Evolutionary conservation across 768 basidiomycete species (phyloP), one percentile per base, ranked within the genome.

Genomic region (Naganishia vishniacii): DNA sequence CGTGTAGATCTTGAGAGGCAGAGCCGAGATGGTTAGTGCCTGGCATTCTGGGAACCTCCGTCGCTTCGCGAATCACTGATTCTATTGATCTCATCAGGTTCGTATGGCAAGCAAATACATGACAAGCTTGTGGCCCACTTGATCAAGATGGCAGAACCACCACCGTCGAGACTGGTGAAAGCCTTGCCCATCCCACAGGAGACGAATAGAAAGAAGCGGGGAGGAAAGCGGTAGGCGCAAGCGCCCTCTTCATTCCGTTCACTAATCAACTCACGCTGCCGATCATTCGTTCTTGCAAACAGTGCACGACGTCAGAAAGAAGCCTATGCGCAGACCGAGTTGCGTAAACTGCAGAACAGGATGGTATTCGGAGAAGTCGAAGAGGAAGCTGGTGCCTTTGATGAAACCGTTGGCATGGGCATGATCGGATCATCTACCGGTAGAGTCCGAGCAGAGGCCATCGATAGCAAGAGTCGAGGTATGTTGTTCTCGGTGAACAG

Each of bases 261-360:
- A 11, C 0, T 15, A 9, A 15, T 18, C 23, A 60, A 20, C 32
- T 40, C 1, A 8, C 29, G 15, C 26, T 61, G 29, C 56, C 45
- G 37, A 59, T 3, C 23, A 32, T 45, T 20, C 41, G 62, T 29
- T 25, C 25, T n/a, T 59, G 20, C 46, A 40, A 18, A 2, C 68
- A 95, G 93, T 8, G 95, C 94, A 0, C 85, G 95, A 48, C 94
- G 97, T 75, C 89, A 91, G n/a, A 99, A 99, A 75, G 95, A 98
- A 78, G 92, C 91, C 0, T 93, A 93, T 72, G 92, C 91, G 4
- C 89, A 91, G 78, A 98, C 95, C 1, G 95, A 99, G 75, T 81
- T 99, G 47, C 86, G 92, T 67, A 98, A 98, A 78, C 81, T 95
- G 67, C 94, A 98, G 79, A 99, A 99, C 76, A 85, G 95, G 48